Conservation (phyloP, 306 rosid genomes). For the Gleditsia sinensis region DNA sequence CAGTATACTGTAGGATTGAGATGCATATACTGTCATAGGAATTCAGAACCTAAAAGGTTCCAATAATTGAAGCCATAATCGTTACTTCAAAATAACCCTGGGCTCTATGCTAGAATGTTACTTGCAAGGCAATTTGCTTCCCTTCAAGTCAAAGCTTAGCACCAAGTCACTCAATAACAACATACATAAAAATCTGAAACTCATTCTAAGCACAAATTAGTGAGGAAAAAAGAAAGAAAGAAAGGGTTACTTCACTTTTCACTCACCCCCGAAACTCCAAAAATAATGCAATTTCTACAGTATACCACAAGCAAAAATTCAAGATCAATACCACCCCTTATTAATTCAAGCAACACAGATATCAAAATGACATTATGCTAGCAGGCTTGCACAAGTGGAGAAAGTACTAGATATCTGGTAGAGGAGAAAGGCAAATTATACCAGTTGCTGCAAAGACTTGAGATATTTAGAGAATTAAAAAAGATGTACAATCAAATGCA, state of each 20-base stretch:
- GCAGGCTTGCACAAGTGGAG: background rate
- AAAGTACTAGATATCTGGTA: conserved; percentile 1
- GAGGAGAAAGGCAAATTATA: conserved; percentile 13
- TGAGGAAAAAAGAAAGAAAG: background rate
- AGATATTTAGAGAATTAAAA: background rate
- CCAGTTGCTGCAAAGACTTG: background rate
- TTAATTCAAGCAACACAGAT: background rate
- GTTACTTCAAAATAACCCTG: background rate
- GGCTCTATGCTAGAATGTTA: background rate
- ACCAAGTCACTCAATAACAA: background rate
- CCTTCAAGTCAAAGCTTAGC: conserved; percentile 13
- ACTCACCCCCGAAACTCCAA: background rate
- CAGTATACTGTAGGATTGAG: background rate
- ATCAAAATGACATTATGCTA: background rate
- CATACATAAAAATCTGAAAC: background rate
- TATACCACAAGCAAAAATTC: background rate
- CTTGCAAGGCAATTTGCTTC: background rate
- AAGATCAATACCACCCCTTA: background rate
- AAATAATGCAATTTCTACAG: background rate
- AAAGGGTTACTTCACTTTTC: background rate
- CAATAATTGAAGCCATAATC: background rate
- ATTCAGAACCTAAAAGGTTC: background rate
- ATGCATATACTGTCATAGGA: background rate
- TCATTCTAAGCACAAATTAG: background rate
- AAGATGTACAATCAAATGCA: no score